phyloP scores from a whole-genome alignment of 1,139 yeast genomes.

The Sugiyamaella japonica region DNA sequence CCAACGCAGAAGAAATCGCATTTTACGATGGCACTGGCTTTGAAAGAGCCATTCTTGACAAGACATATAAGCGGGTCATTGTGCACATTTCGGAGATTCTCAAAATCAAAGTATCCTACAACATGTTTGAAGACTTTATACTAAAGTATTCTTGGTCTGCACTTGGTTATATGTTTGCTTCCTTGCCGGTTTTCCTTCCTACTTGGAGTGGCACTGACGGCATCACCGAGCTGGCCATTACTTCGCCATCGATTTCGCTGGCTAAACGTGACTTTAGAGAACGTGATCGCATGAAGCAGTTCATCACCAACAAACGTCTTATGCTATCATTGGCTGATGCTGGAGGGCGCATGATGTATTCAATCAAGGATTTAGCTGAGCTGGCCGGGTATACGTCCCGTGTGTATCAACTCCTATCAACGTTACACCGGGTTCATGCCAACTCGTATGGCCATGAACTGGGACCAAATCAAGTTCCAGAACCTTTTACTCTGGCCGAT shows the following conservation, averaged over 20 bases:
- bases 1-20: conserved; percentile 91
- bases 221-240: conserved; percentile 21
- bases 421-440: conserved; percentile 81
- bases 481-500: conserved; percentile 44
- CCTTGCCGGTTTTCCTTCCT: conserved; percentile 72
- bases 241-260: conserved; percentile 21
- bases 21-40: conserved; percentile 88
- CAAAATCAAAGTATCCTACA: conserved; percentile 56
- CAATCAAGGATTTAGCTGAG: conserved; percentile 89
- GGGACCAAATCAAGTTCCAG: conserved; percentile 6
- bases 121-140: conserved; percentile 79
- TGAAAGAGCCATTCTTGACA: conserved; percentile 66
- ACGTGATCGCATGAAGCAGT: conserved; percentile 67
- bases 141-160: conserved; percentile 95
- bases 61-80: conserved; percentile 60
- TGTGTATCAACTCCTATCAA: conserved; percentile 70
- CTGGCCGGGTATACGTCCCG: conserved; percentile 89
- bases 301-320: conserved; percentile 84
- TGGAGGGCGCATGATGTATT: conserved; percentile 93
- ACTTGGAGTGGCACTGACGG: conserved; percentile 42
- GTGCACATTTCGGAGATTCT: conserved; percentile 49
- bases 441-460: conserved; percentile 34
- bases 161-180: conserved; percentile 85
- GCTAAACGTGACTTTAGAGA: conserved; percentile 35
- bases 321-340: conserved; percentile 94